Evolutionary conservation across 2,329 filamentous ascomycete genomes (phyloP).

Genomic region (Onygenales sp.): DNA sequence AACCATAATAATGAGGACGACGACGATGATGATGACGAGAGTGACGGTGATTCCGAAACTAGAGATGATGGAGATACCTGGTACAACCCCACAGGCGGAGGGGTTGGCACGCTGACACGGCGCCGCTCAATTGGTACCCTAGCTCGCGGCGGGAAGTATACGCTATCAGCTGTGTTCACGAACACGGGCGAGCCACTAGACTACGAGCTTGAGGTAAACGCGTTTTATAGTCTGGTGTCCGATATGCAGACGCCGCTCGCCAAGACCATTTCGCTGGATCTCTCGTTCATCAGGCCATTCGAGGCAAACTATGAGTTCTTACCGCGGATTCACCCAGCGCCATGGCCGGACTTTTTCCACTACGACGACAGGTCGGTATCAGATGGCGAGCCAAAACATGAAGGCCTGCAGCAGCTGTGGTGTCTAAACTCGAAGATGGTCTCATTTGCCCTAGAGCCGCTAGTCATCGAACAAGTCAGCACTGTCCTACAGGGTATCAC

Average conservation of each 20-base stretch:
- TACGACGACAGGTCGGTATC: conserved; percentile 35
- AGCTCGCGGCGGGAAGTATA: conserved; percentile 20
- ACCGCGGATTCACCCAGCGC: conserved; percentile 64
- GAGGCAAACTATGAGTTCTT: conserved; percentile 84
- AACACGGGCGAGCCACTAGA: conserved; percentile 42
- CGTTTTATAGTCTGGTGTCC: conserved; percentile 67
- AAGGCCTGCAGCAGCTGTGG: conserved; percentile 74
- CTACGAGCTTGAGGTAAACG: conserved; percentile 63
- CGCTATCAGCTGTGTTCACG: conserved; percentile 40
- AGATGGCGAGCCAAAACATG: conserved; percentile 20
- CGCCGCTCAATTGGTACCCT: conserved; percentile 27
- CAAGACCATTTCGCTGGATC: conserved; percentile 58
- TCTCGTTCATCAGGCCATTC: conserved; percentile 74
- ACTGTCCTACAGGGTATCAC: conserved; percentile 53
- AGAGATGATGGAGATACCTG: conserved; percentile 13
- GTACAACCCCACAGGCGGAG: conserved; percentile 17
- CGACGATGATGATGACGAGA: conserved; percentile 16
- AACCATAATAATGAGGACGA: conserved; percentile 3
- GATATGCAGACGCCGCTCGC: conserved; percentile 74
- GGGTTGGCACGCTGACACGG: conserved; percentile 9
- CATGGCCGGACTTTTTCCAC: conserved; percentile 83
- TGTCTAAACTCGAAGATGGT: conserved; percentile 60
- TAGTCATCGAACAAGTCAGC: conserved; percentile 55
- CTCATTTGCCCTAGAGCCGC: conserved; percentile 61
- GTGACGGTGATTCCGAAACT: conserved; percentile 14